Evolutionary conservation across 192 early-diverging fungal species (phyloP), one percentile per base, ranked within the genome.

Genomic region (Spinellus fusiger): DNA sequence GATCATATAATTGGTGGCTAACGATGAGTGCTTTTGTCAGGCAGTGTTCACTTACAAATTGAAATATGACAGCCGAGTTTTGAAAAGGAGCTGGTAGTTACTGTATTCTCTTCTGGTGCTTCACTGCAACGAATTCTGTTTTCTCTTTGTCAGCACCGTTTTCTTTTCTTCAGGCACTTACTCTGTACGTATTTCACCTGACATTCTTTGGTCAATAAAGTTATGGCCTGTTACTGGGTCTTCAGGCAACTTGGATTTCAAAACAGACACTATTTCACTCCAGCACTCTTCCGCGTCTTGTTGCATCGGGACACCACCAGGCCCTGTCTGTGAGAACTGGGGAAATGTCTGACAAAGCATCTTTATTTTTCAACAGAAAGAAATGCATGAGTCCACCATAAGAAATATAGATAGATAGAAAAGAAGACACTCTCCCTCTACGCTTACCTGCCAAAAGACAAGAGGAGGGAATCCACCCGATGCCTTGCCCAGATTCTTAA

Each of bases 251-350:
- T 82, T 86, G 34, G 82, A 71, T 18, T 78, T 78, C 35, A 98
- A 66, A 1, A 81, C 79, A 0, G 85, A 81, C 16, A 98, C 68
- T 26, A 98, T 67, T 69, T 95, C 81, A 65, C 85, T 87, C 94
- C 93, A 98, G 74, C 91, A 97, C 67, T 99, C 97, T 69, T 99
- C 94, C 1, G 97, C 97, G 70, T 99, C 97, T 73, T 99, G 97
- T 74, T 99, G 97, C 74, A 87, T 81, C 65, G 75, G 93, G 4
- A 79, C 73, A 29, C 84, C 85, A 22, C 80, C 76, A 35, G 77
- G 75, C 44, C 92, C 88, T 62, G 76, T 77, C 69, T 97, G 90
- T 6, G 79, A 85, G 71, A 95, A 98, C 72, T 93, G 91, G 40
- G 93, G 95, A 59, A 86, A 96, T 5, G 80, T 80, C 33, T 75